A percentile compares a stretch with the other conserved stretches of the same genome.
Evolutionary conservation across 352 stramenopile genomes (phyloP).

Genomic region (Phytophthora hybrid): DNA sequence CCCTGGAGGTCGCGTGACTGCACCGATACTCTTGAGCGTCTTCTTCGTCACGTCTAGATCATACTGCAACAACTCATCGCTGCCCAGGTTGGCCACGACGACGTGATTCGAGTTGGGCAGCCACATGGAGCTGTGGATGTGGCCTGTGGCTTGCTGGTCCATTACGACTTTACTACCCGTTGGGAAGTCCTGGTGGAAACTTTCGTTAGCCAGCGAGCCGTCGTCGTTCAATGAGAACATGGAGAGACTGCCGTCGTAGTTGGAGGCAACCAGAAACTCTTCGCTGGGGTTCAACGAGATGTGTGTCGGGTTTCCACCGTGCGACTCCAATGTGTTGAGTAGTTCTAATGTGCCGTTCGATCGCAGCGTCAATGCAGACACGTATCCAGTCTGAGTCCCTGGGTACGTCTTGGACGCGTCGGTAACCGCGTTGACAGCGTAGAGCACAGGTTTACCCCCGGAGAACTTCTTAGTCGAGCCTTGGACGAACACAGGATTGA

Average conservation of each 20-base stretch:
- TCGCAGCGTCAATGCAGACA: conserved; percentile 42
- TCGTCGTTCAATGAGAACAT: conserved; percentile 53
- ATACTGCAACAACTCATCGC: conserved; percentile 61
- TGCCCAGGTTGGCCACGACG: conserved; percentile 55
- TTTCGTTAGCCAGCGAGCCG: conserved; percentile 40
- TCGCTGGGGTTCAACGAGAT: conserved; percentile 54
- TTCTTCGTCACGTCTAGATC: conserved; percentile 41
- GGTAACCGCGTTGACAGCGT: conserved; percentile 55
- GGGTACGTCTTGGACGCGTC: conserved; percentile 32
- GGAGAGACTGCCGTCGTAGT: conserved; percentile 64
- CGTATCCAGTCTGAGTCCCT: conserved; percentile 48
- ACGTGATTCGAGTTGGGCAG: conserved; percentile 43
- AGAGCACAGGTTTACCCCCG: conserved; percentile 33
- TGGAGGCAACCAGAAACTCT: conserved; percentile 56
- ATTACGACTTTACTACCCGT: conserved; percentile 42
- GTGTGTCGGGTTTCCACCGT: conserved; percentile 47
- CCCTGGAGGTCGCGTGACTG: conserved; percentile 33
- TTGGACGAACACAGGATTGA: conserved; percentile 61
- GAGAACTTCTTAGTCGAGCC: conserved; percentile 31
- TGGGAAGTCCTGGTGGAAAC: conserved; percentile 49
- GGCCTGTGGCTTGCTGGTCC: conserved; percentile 45
- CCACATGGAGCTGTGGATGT: conserved; percentile 71
- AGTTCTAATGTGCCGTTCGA: conserved; percentile 38
- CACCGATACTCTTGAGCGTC: conserved; percentile 33
- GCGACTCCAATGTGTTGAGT: conserved; percentile 53